Conservation (phyloP, 1,284 basidiomycete genomes). For the Austroboletus novae-zelandiae region DNA sequence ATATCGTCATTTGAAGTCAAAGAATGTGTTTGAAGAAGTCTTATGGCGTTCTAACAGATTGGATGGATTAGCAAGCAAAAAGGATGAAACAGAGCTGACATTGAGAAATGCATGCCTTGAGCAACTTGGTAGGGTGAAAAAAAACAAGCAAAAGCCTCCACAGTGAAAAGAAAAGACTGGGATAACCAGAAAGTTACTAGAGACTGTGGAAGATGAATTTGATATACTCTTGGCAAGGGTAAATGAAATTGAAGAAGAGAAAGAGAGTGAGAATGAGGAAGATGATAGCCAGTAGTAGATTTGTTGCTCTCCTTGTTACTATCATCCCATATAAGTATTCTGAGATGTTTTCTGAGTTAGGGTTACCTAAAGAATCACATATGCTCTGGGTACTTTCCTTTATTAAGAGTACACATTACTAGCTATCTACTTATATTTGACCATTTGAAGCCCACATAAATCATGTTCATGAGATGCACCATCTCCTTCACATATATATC, state of each 20-base stretch:
- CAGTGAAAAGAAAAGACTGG: background rate
- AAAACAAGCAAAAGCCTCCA: background rate
- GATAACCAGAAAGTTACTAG: background rate
- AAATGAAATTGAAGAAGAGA: background rate
- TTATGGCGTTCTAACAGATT: background rate
- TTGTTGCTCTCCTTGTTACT: no score
- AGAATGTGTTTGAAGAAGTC: constrained; percentile 1
- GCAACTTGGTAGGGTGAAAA: background rate
- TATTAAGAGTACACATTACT: no score
- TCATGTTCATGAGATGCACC: no score
- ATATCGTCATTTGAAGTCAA: background rate
- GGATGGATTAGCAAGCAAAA: background rate
- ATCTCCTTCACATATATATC: no score
- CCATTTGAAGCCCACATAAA: no score
- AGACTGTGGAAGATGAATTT: background rate
- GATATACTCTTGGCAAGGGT: background rate
- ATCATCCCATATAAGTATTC: background rate
- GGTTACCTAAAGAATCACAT: no score
- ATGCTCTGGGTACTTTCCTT: no score
- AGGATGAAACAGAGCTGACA: background rate
- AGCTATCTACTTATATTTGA: no score
- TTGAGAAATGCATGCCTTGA: background rate
- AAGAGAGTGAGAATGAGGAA: background rate
- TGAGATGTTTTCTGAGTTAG: no score
- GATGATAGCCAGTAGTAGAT: background rate